Evolutionary conservation across 2,329 filamentous ascomycete species (phyloP).

Genomic region (Penicillium decumbens): DNA sequence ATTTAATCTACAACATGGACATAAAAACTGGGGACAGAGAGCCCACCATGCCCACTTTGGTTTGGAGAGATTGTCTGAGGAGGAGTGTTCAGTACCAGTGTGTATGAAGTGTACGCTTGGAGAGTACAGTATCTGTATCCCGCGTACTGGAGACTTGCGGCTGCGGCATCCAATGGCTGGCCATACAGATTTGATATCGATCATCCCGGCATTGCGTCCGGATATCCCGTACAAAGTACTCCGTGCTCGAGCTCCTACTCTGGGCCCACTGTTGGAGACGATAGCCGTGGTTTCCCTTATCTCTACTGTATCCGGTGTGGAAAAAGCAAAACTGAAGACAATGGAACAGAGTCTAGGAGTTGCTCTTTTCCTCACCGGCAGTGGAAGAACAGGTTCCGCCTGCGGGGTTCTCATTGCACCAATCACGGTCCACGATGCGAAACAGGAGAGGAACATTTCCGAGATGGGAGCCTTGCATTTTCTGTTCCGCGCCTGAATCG

Average conservation of each 20-base stretch:
- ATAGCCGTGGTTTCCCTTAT: neutral
- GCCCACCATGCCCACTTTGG: constrained; percentile 3
- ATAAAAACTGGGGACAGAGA: constrained; percentile 20
- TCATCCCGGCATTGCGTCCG: constrained; percentile 10
- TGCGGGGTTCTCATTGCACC: constrained; percentile 24
- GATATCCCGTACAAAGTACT: neutral
- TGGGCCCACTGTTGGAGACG: constrained; percentile 7
- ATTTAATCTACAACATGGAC: constrained; percentile 6
- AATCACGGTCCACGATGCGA: constrained; percentile 20
- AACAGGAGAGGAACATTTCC: constrained; percentile 22
- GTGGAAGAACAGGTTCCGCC: constrained; percentile 24
- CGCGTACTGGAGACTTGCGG: constrained; percentile 19
- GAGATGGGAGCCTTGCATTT: constrained; percentile 29
- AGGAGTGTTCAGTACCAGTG: neutral
- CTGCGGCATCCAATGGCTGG: constrained; percentile 24
- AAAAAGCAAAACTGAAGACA: neutral
- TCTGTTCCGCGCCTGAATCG: neutral
- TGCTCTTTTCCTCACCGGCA: constrained; percentile 24
- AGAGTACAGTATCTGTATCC: neutral
- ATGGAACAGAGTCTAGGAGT: neutral
- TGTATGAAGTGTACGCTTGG: neutral
- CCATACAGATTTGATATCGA: constrained; percentile 22
- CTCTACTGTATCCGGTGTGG: neutral
- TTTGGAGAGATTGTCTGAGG: constrained; percentile 18
- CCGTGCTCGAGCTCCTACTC: constrained; percentile 11